These are phyloP conservation scores for Pythium biforme DNA, from an alignment of 352 stramenopile species.

Conservation along the genomic window DNA sequence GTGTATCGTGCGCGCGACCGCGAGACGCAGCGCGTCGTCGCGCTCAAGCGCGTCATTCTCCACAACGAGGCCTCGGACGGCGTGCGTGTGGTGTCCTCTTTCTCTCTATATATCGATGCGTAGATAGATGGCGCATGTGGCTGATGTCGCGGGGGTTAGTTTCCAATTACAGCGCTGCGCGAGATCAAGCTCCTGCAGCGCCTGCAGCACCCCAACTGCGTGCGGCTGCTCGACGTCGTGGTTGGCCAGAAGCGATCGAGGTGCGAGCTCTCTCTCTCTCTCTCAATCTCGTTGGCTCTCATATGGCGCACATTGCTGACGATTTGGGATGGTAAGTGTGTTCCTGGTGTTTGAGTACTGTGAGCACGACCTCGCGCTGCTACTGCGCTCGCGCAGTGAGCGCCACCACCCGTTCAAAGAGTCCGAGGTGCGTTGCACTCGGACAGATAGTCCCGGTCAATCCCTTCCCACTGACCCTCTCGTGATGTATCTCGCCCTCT, in stretches of 20 bases:
- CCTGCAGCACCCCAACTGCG: slow-evolving; percentile 69
- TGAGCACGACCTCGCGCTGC: slow-evolving; percentile 76
- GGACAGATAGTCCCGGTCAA: background rate
- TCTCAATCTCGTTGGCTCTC: no score
- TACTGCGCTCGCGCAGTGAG: slow-evolving; percentile 55
- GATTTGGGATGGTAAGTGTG: slow-evolving; percentile 36
- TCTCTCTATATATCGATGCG: no score
- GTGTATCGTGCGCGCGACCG: slow-evolving; percentile 88
- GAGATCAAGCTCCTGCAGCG: slow-evolving; percentile 78
- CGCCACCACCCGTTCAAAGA: slow-evolving; percentile 71
- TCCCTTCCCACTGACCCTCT: no score
- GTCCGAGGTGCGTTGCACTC: slow-evolving; percentile 47
- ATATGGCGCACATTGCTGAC: no score
- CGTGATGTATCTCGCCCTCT: no score
- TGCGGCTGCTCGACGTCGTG: slow-evolving; percentile 67
- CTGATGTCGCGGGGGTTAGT: slow-evolving; percentile 27
- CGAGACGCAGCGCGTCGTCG: slow-evolving; percentile 63
- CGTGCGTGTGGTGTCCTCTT: no score
- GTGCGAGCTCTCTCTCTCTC: slow-evolving; percentile 13
- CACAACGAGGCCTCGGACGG: slow-evolving; percentile 90
- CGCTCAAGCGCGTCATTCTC: slow-evolving; percentile 90
- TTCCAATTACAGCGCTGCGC: slow-evolving; percentile 74
- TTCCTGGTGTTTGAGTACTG: slow-evolving; percentile 93
- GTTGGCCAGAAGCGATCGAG: slow-evolving; percentile 68
- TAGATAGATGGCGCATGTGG: no score